Conservation (phyloP, 108 stramenopile genomes). For the Nitzschia sp. region DNA sequence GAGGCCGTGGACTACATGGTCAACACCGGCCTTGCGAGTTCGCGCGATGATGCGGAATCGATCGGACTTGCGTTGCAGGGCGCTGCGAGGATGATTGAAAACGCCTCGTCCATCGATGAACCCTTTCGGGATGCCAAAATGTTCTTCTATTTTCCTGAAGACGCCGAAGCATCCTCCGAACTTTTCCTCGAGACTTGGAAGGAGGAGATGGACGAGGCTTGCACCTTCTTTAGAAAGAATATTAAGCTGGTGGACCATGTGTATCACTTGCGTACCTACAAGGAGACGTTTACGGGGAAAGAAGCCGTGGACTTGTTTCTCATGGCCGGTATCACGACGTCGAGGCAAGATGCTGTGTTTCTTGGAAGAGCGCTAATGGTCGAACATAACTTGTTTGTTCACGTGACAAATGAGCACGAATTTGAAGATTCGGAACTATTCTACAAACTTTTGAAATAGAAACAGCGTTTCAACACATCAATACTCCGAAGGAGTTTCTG, state of each 20-base stretch:
- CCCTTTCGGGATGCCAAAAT: conserved; percentile 1
- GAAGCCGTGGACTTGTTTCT: conserved; percentile 64
- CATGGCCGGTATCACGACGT: conserved; percentile 30
- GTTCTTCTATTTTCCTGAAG: neutral
- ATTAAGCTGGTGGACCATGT: conserved; percentile 16
- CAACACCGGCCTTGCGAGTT: conserved; percentile 36
- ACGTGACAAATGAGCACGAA: conserved; percentile 44
- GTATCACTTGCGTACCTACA: conserved; percentile 30
- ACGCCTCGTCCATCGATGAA: neutral
- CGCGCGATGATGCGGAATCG: conserved; percentile 49
- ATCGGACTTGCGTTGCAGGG: conserved; percentile 17
- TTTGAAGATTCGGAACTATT: conserved; percentile 56
- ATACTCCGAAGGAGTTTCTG: too few species aligned
- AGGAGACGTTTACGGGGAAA: conserved; percentile 42
- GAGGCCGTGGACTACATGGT: conserved; percentile 67
- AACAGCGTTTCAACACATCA: too few species aligned
- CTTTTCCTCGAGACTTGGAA: neutral
- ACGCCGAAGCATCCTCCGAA: neutral
- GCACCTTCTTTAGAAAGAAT: conserved; percentile 22
- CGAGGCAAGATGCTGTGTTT: conserved; percentile 51
- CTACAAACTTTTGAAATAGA: conserved; percentile 38
- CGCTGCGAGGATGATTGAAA: conserved; percentile 2
- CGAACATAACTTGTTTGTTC: conserved; percentile 46
- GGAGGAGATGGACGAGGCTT: conserved; percentile 29
- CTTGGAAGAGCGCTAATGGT: conserved; percentile 51